Evolutionary conservation across 1,139 yeast species (phyloP).

Genomic region (Scheffersomyces illinoinensis): DNA sequence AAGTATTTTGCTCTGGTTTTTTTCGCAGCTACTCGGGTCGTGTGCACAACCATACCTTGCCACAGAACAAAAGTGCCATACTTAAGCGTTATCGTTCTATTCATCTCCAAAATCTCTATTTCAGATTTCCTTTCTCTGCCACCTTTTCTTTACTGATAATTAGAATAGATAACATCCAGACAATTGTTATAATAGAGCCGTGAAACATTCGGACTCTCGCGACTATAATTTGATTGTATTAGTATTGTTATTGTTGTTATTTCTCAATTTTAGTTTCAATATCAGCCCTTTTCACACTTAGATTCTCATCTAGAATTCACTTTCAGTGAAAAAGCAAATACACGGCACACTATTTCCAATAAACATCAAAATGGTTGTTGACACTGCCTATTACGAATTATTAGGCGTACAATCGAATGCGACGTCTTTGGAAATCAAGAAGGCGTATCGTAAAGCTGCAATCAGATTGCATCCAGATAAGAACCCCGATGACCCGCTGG

Average conservation of each 20-base stretch:
- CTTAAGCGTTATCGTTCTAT: background rate
- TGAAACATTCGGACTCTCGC: background rate
- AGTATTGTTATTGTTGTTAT: background rate
- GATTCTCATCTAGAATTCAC: background rate
- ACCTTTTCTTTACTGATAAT: background rate
- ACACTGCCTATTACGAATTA: conserved; percentile 83
- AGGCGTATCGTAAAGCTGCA: conserved; percentile 90
- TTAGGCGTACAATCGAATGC: conserved; percentile 72
- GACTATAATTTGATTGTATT: background rate
- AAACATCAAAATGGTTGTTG: conserved; percentile 71
- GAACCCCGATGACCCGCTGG: conserved; percentile 83
- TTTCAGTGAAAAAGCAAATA: background rate
- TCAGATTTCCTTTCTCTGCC: background rate
- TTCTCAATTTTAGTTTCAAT: background rate
- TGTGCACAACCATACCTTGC: background rate
- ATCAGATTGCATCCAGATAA: conserved; percentile 93
- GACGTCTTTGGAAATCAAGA: conserved; percentile 80
- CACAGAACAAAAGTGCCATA: background rate
- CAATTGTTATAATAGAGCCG: background rate
- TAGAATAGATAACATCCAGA: background rate
- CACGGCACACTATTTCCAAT: background rate
- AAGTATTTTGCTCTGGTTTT: background rate
- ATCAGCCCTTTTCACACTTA: background rate
- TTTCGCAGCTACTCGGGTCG: background rate
- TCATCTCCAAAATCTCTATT: background rate